Percentiles rank a stretch among this genome's conserved stretches.
Conservation (phyloP, 139 green algal species). For the Prasinococcaceae sp. region DNA sequence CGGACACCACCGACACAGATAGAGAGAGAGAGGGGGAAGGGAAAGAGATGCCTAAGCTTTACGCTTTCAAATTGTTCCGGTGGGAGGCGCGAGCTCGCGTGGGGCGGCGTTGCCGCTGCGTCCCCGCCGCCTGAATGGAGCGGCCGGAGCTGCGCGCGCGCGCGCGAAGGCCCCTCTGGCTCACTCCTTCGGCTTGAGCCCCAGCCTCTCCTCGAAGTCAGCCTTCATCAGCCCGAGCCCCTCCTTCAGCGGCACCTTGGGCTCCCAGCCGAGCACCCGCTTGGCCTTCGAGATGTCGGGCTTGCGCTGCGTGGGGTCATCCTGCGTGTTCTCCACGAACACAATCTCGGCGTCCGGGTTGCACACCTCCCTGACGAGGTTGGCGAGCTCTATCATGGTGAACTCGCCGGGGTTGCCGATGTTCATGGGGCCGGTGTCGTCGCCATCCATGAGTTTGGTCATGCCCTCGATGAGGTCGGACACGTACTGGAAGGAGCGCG, state of each 20-base stretch:
- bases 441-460: slow-evolving; percentile 41
- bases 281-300: slow-evolving; percentile 48
- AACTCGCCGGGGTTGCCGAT: slow-evolving; percentile 97
- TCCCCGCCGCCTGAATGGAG: too few relatives aligned
- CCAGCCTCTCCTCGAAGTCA: too few relatives aligned
- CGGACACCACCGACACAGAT: too few relatives aligned
- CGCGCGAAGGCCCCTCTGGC: too few relatives aligned
- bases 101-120: too few relatives aligned
- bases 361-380: slow-evolving; percentile 69
- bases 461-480: slow-evolving; percentile 60
- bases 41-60: too few relatives aligned
- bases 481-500: slow-evolving; percentile 92
- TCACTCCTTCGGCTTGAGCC: too few relatives aligned
- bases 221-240: slow-evolving; percentile 82
- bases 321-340: slow-evolving; percentile 84
- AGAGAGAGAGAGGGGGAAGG: too few relatives aligned
- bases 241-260: slow-evolving; percentile 70
- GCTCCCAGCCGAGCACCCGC: slow-evolving; percentile 77
- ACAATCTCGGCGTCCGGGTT: slow-evolving; percentile 56
- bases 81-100: too few relatives aligned
- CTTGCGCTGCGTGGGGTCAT: slow-evolving; percentile 73
- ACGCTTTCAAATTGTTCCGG: too few relatives aligned
- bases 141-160: too few relatives aligned
- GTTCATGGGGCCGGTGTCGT: slow-evolving; percentile 94
- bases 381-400: slow-evolving; percentile 94